Evolutionary conservation across 108 stramenopile species (phyloP).

Genomic region (Cyclotella cryptica): DNA sequence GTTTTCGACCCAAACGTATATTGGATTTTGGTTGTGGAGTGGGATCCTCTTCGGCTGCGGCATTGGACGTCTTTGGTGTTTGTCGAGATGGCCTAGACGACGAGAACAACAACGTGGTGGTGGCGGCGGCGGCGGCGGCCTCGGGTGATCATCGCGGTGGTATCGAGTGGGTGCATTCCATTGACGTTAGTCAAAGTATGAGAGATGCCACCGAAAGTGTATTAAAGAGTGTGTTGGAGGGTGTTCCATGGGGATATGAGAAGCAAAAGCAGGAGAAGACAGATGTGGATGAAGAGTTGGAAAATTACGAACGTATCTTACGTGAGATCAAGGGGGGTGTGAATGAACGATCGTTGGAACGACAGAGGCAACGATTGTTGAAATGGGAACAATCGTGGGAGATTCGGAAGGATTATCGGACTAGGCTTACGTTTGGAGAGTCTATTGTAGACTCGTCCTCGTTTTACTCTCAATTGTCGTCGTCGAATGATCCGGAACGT

Average conservation of each 20-base stretch:
- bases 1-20: conserved; percentile 65
- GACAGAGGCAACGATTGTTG: conserved; percentile 15
- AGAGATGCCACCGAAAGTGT: conserved; percentile 67
- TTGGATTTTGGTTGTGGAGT: conserved; percentile 82
- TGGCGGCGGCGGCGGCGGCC: neutral
- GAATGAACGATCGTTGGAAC: conserved; percentile 22
- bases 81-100: conserved; percentile 13
- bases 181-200: conserved; percentile 81
- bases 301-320: conserved; percentile 17
- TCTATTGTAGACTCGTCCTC: conserved; percentile 50
- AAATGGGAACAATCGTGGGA: conserved; percentile 49
- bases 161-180: conserved; percentile 87
- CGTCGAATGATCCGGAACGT: conserved; percentile 9
- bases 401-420: conserved; percentile 36
- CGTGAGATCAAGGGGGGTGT: conserved; percentile 8
- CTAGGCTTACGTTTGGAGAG: conserved; percentile 73
- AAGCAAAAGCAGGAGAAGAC: conserved; percentile 17
- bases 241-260: conserved; percentile 40
- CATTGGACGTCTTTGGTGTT: conserved; percentile 68
- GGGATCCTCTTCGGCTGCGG: conserved; percentile 77
- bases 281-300: conserved; percentile 9
- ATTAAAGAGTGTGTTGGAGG: conserved; percentile 55
- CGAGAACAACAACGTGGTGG: no score
- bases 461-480: conserved; percentile 22
- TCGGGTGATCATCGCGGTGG: conserved; percentile 1